Evolutionary conservation across 164 flowering plant genomes (phyloP), one percentile per base, ranked within the genome.

Genomic region (Liquidambar formosana): DNA sequence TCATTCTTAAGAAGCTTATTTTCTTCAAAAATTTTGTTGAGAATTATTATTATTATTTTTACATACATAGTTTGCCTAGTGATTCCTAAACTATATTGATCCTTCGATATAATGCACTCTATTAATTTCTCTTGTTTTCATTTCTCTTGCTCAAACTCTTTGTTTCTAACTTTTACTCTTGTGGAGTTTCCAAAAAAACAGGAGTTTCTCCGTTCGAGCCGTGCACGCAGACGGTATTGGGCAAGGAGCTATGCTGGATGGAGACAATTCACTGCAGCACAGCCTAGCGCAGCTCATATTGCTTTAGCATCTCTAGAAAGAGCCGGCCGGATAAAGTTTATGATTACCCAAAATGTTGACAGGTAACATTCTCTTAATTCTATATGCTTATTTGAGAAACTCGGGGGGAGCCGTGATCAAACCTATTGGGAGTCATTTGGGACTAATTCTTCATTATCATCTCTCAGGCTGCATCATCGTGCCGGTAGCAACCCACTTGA

Each of bases 161-260:
- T 13, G 41, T 12, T 26, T 18, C 16, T 12, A 27, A 5, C 4
- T 16, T 65, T 38, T 0, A 15, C 19, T 18, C 28, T n/a, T 16
- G 14, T 9, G 11, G n/a, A 5, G n/a, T 21, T 46, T 68, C 52
- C 33, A 57, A 64, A 57, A 64, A 26, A 33, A 62, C 73, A 90
- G 97, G 89, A 95, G 74, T 95, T 95, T 79, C 59, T 85, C 13
- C 96, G 94, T n/a, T 92, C 96, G 53, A 78, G 61, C 61, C 83
- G 86, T 44, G 88, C 97, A 18, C 93, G 97, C n/a, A 87, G 92
- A 79, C 86, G 97, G 27, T 95, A 95, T 66, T 95, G 99, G 97
- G 96, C 99, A 23, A 86, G 99, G 83, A 95, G 99, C 81, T 95
- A 78, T 86, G 99, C 97, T 82, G 99, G 99, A 71, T 95, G 99